A percentile compares a stretch with the other conserved stretches of the same genome.
These are phyloP conservation scores for Coccomyxa subellipsoidea DNA, from an alignment of 163 green algal genomes.

Conservation along the genomic window DNA sequence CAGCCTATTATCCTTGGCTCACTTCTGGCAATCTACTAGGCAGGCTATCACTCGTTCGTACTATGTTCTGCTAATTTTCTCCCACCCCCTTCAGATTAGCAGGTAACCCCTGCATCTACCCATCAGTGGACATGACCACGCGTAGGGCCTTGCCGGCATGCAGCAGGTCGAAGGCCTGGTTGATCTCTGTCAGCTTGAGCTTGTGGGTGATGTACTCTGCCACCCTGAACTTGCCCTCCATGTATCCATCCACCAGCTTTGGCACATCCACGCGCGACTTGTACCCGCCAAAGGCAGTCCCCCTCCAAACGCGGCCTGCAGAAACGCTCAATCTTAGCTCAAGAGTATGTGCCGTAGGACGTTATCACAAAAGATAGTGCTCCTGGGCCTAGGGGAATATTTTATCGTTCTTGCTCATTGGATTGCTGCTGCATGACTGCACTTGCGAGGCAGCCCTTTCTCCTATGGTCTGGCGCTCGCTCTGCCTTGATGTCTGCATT, in stretches of 20 bases:
- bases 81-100: background rate
- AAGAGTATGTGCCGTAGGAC: background rate
- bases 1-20: no score
- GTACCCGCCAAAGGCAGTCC: constrained; percentile 97
- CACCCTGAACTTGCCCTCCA: constrained; percentile 79
- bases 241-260: constrained; percentile 53
- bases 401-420: no score
- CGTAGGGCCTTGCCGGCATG: constrained; percentile 70
- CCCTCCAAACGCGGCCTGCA: constrained; percentile 84
- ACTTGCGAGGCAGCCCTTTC: no score
- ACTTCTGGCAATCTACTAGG: no score
- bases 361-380: no score
- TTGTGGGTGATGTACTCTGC: constrained; percentile 97
- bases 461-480: no score
- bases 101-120: background rate
- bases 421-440: no score
- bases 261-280: constrained; percentile 63
- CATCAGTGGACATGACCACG: constrained; percentile 18
- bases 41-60: background rate
- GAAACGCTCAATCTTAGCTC: no score
- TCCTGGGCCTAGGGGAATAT: no score
- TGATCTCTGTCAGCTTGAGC: constrained; percentile 76
- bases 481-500: no score
- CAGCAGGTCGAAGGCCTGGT: constrained; percentile 95
- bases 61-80: background rate